Evolutionary conservation across 306 rosid genomes (phyloP), one percentile per base, ranked within the genome.

Genomic region (Prunus mongolica): DNA sequence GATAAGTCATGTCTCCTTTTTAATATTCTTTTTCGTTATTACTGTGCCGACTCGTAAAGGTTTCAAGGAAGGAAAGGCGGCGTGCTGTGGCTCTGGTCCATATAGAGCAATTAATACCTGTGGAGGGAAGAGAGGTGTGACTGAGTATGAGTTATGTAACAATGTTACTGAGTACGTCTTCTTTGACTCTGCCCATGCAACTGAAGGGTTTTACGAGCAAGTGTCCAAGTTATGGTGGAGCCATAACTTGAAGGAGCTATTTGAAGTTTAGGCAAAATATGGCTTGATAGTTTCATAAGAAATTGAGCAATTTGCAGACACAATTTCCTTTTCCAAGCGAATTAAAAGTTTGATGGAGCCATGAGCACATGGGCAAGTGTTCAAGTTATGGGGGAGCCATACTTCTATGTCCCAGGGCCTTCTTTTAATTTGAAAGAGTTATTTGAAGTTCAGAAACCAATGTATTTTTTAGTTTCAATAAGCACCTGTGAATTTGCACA

Each of bases 161-260:
- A 81, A 80, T 52, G 82, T 77, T 2, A 56, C 25, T 34, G 86
- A 87, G 1, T 27, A 83, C 65, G 55, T 86, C 18, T 86, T 81
- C 78, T 91, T 83, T 12, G 93, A 91, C 11, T 74, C 87, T 25
- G 8, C 5, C 71, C 97, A 87, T 83, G 85, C 72, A 1, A 73
- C 92, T 0, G 86, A 91, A 1, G 76, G 5, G 24, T 63, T 77
- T 3, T 78, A 73, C 68, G 12, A 71, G 46, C 68, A 79, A 73
- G 46, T 81, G 2, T 84, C 97, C 27, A 14, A 73, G 47, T 58
- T 80, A 57, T 76, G 77, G 49, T 88, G 91, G 92, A 65, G 2
- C 65, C 87, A 80, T 15, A 38, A 79, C 70, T 80, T 89, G 57
- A 76, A 84, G 46, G 65, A 70, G 34, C 66, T 84, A 7, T 87